Conservation (phyloP, 345 rosid species). For the Lepidium africanum region DNA sequence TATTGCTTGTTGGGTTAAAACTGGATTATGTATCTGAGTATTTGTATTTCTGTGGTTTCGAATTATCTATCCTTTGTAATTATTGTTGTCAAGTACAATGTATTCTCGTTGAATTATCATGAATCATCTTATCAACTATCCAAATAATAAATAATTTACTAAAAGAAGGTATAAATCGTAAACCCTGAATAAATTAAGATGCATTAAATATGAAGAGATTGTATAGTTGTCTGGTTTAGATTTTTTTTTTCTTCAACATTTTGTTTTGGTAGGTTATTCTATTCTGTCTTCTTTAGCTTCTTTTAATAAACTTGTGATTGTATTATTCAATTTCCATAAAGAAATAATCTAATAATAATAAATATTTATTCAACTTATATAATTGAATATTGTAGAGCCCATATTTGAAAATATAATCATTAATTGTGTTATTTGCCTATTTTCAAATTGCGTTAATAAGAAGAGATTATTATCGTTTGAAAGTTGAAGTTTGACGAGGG, state of each 20-base stretch:
- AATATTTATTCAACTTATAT: not conserved
- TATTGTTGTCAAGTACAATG: not conserved
- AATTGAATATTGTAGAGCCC: not conserved
- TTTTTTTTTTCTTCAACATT: not conserved
- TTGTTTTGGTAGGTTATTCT: not conserved
- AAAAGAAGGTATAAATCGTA: not conserved
- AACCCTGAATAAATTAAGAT: not conserved
- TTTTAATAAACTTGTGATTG: not conserved
- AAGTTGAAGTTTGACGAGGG: constrained; percentile 7
- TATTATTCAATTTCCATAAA: not conserved
- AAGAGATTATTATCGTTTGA: not conserved
- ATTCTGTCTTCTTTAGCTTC: not conserved
- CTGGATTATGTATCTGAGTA: not conserved
- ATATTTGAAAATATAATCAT: not conserved
- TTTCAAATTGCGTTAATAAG: not conserved
- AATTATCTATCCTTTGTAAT: not conserved
- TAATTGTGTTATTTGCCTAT: not conserved
- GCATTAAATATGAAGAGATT: too few species aligned
- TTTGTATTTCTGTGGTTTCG: not conserved
- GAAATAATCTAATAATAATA: not conserved
- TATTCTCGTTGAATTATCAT: not conserved
- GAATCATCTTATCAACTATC: not conserved
- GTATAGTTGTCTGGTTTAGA: not conserved
- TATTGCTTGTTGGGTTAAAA: constrained; percentile 4
- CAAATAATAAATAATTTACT: not conserved